Evolutionary conservation across 345 rosid genomes (phyloP).

Genomic region (Punica granatum): DNA sequence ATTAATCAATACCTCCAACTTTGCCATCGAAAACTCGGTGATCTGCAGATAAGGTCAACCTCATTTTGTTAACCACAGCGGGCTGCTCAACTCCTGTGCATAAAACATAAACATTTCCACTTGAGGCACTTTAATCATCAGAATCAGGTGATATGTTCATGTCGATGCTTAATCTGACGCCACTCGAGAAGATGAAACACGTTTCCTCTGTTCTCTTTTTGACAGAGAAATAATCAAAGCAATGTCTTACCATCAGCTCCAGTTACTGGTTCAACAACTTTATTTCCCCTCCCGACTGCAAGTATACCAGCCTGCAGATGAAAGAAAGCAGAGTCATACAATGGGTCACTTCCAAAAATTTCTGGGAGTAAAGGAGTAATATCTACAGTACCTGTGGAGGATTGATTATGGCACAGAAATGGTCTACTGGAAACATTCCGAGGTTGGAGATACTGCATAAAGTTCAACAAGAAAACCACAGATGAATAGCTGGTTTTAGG

Average conservation of each 20-base stretch:
- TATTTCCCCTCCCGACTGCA: slow-evolving; percentile 90
- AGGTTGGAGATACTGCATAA: slow-evolving; percentile 91
- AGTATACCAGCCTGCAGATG: slow-evolving; percentile 80
- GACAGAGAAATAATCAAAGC: not conserved
- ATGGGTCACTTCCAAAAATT: not conserved
- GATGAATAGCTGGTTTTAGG: not conserved
- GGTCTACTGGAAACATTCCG: slow-evolving; percentile 96
- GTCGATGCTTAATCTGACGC: not conserved
- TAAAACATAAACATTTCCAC: not conserved
- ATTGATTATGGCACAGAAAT: slow-evolving; percentile 92
- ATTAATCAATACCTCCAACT: slow-evolving; percentile 60
- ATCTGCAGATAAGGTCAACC: slow-evolving; percentile 79
- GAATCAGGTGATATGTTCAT: not conserved
- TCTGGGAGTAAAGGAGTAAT: not conserved
- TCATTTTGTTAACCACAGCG: slow-evolving; percentile 71
- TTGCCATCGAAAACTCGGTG: slow-evolving; percentile 93
- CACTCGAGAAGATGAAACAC: not conserved
- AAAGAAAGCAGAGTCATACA: not conserved
- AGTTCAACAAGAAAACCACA: slow-evolving; percentile 2
- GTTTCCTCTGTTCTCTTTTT: not conserved
- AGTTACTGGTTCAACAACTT: slow-evolving; percentile 61
- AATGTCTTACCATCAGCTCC: slow-evolving; percentile 61
- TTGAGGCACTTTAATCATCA: slow-evolving; percentile 1
- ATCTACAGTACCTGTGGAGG: slow-evolving; percentile 73
- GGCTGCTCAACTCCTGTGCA: slow-evolving; percentile 62